Evolutionary conservation across 1,139 yeast genomes (phyloP).

Genomic region (Geotrichum restrictum): DNA sequence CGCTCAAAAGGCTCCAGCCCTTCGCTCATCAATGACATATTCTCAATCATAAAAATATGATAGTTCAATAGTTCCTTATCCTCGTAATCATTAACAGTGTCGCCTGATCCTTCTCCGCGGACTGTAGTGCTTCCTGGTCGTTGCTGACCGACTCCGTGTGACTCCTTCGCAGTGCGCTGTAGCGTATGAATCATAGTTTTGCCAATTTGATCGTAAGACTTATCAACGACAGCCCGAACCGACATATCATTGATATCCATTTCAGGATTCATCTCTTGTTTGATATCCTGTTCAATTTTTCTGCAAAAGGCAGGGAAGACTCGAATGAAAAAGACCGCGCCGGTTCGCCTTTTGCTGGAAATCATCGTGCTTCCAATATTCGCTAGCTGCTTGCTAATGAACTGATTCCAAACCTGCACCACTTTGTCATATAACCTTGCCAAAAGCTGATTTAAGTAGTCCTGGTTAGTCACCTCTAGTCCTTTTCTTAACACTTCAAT

Average conservation of each 20-base stretch:
- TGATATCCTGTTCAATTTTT: slow-evolving; percentile 35
- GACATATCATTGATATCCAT: slow-evolving; percentile 29
- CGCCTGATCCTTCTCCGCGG: slow-evolving; percentile 10
- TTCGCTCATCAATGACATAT: slow-evolving; percentile 56
- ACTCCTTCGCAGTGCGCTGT: slow-evolving; percentile 34
- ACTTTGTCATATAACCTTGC: slow-evolving; percentile 53
- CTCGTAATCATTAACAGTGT: slow-evolving; percentile 43
- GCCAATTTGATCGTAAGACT: slow-evolving; percentile 43
- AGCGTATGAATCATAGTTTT: slow-evolving; percentile 36
- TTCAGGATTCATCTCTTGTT: slow-evolving; percentile 23
- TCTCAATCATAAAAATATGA: slow-evolving; percentile 59
- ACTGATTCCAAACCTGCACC: slow-evolving; percentile 55
- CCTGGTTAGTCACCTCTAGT: slow-evolving; percentile 58
- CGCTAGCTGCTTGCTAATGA: slow-evolving; percentile 53
- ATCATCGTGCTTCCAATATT: slow-evolving; percentile 53
- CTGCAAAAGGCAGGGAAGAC: slow-evolving; percentile 47
- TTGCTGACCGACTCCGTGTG: slow-evolving; percentile 18
- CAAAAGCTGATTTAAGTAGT: slow-evolving; percentile 55
- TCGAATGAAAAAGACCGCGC: slow-evolving; percentile 44
- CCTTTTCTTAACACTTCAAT: slow-evolving; percentile 41
- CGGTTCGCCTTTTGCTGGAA: slow-evolving; percentile 41
- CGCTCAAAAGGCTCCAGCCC: slow-evolving; percentile 43
- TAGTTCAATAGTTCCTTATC: slow-evolving; percentile 54
- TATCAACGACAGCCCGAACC: slow-evolving; percentile 42
- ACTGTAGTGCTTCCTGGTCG: slow-evolving; percentile 10